Evolutionary conservation across 2,329 filamentous ascomycete species (phyloP).

Genomic region (Calonectria hawksworthii): DNA sequence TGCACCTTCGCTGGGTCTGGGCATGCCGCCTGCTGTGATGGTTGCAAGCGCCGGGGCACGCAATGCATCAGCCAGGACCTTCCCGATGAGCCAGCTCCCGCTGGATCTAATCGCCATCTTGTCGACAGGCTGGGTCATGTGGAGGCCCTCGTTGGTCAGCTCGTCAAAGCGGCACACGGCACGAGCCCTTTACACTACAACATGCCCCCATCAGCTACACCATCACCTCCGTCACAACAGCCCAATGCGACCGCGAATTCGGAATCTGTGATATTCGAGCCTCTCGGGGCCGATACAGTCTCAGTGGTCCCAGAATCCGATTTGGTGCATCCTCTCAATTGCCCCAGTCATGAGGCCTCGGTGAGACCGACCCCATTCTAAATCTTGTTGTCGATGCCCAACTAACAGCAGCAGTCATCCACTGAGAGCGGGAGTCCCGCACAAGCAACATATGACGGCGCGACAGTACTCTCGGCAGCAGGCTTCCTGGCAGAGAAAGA

Average conservation of each 20-base stretch:
- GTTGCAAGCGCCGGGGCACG: conserved; percentile 59
- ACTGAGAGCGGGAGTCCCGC: neutral
- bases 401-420: neutral
- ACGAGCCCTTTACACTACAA: neutral
- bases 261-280: neutral
- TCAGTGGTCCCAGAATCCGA: neutral
- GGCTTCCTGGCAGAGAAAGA: neutral
- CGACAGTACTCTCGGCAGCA: neutral
- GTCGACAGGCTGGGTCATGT: conserved; percentile 52
- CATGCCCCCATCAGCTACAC: neutral
- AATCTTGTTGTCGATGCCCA: neutral
- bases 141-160: conserved; percentile 51
- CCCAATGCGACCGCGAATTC: neutral
- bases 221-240: neutral
- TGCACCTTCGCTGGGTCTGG: conserved; percentile 59
- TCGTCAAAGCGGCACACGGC: conserved; percentile 34
- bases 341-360: neutral
- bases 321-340: neutral
- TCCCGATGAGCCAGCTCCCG: conserved; percentile 47
- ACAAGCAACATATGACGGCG: neutral
- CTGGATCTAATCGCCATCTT: conserved; percentile 33
- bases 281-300: neutral
- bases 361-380: neutral
- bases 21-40: conserved; percentile 59
- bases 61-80: conserved; percentile 65